Percentiles rank a stretch among this genome's conserved stretches.
phyloP scores from a whole-genome alignment of 2,329 filamentous ascomycete species.

The Curvularia hawaiiensis region DNA sequence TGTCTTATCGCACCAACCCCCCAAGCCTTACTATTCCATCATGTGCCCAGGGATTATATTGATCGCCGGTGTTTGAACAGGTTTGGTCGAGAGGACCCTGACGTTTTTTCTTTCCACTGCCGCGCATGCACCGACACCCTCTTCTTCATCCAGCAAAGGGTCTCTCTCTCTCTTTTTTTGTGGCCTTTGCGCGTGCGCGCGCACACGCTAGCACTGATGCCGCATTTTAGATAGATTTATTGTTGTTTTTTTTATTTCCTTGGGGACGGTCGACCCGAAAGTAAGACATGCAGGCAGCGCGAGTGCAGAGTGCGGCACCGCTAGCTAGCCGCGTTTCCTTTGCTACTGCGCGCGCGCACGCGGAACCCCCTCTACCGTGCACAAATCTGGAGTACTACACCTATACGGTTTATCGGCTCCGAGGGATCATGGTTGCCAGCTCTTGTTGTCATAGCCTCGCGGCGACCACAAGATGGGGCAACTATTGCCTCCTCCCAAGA shows the following conservation, averaged over 20 bases:
- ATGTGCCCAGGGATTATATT: conserved; percentile 24
- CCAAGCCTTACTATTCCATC: conserved; percentile 10
- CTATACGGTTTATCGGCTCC: too few species aligned
- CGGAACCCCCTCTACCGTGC: background rate
- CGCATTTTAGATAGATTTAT: background rate
- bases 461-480: too few species aligned
- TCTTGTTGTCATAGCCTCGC: too few species aligned
- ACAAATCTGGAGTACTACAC: background rate
- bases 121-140: conserved; percentile 3
- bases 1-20: conserved; percentile 12
- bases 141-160: too few species aligned
- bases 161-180: too few species aligned
- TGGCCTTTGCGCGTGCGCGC: background rate
- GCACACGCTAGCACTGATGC: background rate
- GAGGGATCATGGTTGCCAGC: too few species aligned
- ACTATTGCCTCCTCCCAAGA: background rate
- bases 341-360: background rate
- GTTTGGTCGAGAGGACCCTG: conserved; percentile 7
- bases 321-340: conserved; percentile 1
- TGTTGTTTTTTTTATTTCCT: too few species aligned
- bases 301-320: background rate
- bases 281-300: background rate
- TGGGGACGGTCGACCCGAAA: background rate
- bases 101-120: conserved; percentile 4
- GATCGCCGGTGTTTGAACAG: conserved; percentile 16